phyloP scores from a whole-genome alignment of 495 filamentous ascomycete species.

The Annulohypoxylon bovei region DNA sequence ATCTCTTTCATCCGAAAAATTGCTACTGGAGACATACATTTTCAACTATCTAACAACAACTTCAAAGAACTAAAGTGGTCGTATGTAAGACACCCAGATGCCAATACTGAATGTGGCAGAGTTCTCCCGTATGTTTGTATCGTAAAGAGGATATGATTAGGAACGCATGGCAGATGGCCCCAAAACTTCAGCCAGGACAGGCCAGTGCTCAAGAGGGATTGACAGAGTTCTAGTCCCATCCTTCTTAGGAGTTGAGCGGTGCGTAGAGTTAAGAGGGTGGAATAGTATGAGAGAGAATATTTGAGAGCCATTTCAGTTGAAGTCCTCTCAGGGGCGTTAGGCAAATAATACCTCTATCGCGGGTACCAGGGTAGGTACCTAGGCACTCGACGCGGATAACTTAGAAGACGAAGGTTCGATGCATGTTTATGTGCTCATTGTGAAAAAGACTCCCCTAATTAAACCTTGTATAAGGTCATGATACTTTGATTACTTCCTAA shows the following conservation, averaged over 20 bases:
- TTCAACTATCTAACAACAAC: background rate
- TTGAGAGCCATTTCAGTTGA: background rate
- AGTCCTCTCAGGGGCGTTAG: no score
- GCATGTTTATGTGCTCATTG: no score
- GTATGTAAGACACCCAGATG: no score
- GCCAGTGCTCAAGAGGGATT: conserved; percentile 50
- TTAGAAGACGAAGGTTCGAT: no score
- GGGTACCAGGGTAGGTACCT: no score
- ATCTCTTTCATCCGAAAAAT: conserved; percentile 28
- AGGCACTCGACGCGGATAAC: no score
- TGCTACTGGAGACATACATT: conserved; percentile 1
- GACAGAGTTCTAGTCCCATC: conserved; percentile 14
- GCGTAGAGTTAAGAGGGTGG: conserved; percentile 51
- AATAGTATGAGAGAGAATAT: background rate
- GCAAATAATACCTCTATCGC: no score
- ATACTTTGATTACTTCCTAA: no score
- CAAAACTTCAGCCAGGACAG: conserved; percentile 48
- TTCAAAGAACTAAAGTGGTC: background rate
- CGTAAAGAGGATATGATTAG: conserved; percentile 52
- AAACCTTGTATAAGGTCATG: no score
- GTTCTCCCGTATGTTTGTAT: no score
- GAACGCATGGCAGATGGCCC: conserved; percentile 51
- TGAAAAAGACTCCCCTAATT: no score
- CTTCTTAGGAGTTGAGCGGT: conserved; percentile 44
- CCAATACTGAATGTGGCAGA: background rate